Evolutionary conservation across 2,329 filamentous ascomycete genomes (phyloP), one percentile per base, ranked within the genome.

Genomic region (Diaporthe ampelina): DNA sequence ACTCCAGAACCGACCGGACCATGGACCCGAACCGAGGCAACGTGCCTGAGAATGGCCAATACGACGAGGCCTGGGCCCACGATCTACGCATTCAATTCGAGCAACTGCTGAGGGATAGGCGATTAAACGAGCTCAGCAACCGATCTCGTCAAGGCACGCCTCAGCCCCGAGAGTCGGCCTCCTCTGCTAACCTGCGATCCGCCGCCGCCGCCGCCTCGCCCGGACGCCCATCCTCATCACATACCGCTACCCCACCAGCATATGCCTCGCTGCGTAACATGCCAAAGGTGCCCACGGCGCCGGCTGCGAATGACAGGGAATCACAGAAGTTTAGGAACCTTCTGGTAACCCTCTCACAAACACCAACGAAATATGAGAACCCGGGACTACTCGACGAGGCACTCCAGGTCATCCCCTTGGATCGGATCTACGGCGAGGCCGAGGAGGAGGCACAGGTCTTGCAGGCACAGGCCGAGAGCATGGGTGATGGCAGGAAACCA

Each of bases 311-410:
- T 80, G 94, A 96, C 82, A 85, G 89, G 72, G 87, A 89, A 26
- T 94, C 93, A 0, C 88, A 94, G 76, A 94, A 94, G 78, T 95
- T 95, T 79, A 90, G 93, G 78, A 97, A 93, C 84, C 90, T 97
- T 76, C 89, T 98, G 58, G 90, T 97, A 77, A 95, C 94, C 26
- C 85, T 98, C 26, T 98, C 96, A 21, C 89, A 94, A 74, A 98
- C 95, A 59, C 97, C 97, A 24, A 94, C 93, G 26, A 97, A 96
- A 82, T 99, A 97, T 86, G 97, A 99, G 84, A 98, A 99, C 83
- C 96, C 97, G 0, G 97, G 97, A 48, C 86, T 98, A 15, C 87
- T 99, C 70, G 97, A 99, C 81, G 96, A 98, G 83, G 97, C 96
- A 6, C 86, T 99, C 24, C 91, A 94, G 76, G 91, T 92, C 50